Base-by-base conservation (phyloP, 2,329 filamentous ascomycete genomes). In the Colletotrichum tofieldiae region DNA sequence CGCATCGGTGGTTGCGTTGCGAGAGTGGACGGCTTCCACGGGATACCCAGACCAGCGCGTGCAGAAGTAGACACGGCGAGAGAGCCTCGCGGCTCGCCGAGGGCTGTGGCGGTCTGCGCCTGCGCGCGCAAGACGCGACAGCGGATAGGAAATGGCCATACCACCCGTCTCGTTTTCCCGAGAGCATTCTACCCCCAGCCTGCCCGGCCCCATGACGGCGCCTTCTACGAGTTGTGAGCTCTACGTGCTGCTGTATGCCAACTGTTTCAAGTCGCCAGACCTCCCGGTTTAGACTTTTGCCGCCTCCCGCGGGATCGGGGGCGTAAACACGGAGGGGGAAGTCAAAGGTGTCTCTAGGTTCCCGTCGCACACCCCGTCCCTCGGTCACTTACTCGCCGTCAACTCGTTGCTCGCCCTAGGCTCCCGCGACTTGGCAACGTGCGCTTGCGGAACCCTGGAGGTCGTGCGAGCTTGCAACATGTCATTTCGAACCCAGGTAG, bases 1-100 rank as follows among this genome's bases (percentile, higher is more conserved):
- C 23, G 23, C 1, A 26, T 26, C 59, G 79, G 73, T 71, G 71
- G 5, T 8, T 45, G 16, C 8, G 29, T 6, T 49, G n/a, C n/a
- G 32, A 12, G 20, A 56, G 32, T 9, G 20, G 54, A 35, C 35
- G 32, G 35, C 6, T 43, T 35, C 1, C 54, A 51, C 18, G 47
- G 61, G 41, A 70, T 70, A 60, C 62, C 67, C 67, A 66, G 54
- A 70, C 16, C 16, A 59, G 23, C 39, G 54, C 45, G 37, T 18
- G n/a, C 45, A 60, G 61, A 70, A 12, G 5, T 20, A 11, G 20
- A 32, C 9, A 45, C 9, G 11, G 43, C 32, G 23, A 54, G 23
- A 54, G 35, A 64, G 61, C 35, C n/a, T 54, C 47, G 11, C 18
- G n/a, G 54, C 32, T n/a, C 18, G 1, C 6, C 20, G n/a, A 12